These are phyloP conservation scores for Rhizopogon sp. DNA, from an alignment of 768 basidiomycete species.

Conservation along the genomic window DNA sequence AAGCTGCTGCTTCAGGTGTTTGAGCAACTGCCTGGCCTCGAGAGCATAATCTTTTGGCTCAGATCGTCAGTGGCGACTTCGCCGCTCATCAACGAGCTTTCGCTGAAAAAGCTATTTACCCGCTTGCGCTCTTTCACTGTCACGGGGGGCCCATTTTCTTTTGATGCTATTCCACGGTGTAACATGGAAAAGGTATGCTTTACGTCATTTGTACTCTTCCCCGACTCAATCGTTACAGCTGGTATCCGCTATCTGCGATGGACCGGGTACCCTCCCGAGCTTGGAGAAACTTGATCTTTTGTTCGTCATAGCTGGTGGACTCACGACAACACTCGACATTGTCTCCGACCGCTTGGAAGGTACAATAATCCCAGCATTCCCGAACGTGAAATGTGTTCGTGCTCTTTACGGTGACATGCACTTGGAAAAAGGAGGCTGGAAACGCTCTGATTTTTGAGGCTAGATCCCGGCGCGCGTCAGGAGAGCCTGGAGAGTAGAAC, in stretches of 20 bases:
- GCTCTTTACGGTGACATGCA: too few species aligned
- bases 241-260: not conserved
- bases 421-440: not conserved
- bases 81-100: not conserved
- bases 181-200: not conserved
- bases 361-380: not conserved
- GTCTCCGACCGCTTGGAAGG: not conserved
- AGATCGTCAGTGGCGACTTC: accelerated
- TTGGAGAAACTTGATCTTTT: not conserved
- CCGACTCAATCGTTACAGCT: not conserved
- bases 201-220: not conserved
- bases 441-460: too few species aligned
- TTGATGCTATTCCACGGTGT: too few species aligned
- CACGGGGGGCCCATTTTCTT: too few species aligned
- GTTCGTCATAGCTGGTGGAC: not conserved
- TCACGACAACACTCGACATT: not conserved
- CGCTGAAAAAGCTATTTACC: not conserved
- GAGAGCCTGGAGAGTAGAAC: too few species aligned
- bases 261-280: not conserved
- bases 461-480: too few species aligned
- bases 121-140: not conserved
- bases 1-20: not conserved
- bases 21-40: not conserved
- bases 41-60: not conserved
- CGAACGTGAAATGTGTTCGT: not conserved